Base-by-base conservation (phyloP, 768 basidiomycete species). In the Cystofilobasidium capitatum region DNA sequence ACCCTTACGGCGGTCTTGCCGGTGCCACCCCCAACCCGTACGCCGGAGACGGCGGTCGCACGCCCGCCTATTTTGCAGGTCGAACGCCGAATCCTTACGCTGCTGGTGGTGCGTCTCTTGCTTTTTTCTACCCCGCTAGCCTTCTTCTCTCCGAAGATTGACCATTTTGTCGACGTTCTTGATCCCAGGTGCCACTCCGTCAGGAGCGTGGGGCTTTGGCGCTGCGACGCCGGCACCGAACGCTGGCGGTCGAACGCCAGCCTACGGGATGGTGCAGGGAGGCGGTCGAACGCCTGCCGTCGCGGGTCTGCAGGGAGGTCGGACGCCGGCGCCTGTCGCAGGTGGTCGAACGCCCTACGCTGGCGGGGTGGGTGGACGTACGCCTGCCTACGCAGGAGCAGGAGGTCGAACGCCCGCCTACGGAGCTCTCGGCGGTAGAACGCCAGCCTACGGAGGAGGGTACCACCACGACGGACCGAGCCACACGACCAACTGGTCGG, bases 21-120 rank as follows among this genome's bases (percentile, higher is more conserved):
- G 73, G 73, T n/a, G 37, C 62, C 9, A 74, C 73, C 1, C 73
- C 73, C 8, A 70, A 70, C 22, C 72, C 72, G 3, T 63, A 62
- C 58, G 58, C 61, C 8, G 55, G 40, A 22, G 47, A 58, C 3
- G 71, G 71, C 39, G 72, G 72, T 13, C 58, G 72, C 35, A 71
- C 70, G 35, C 70, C 70, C 7, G 73, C 73, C 13, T 71, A 66
- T 7, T 39, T 59, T 1, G 42, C 44, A 44, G 75, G 73, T n/a
- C 82, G 82, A n/a, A 78, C 78, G 26, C 77, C 78, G 17, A 75
- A 76, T 64, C 85, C 87, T 9, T 83, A 83, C 66, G 83, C 79
- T 13, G 72, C 72, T 37, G 82, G 82, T 51, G 81, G 85, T 22
- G 81, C 42, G 47, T 55, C 12, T 35, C 16, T 57, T 35, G 35